Evolutionary conservation across 495 filamentous ascomycete genomes (phyloP), one percentile per base, ranked within the genome.

Genomic region (Choiromyces venosus): DNA sequence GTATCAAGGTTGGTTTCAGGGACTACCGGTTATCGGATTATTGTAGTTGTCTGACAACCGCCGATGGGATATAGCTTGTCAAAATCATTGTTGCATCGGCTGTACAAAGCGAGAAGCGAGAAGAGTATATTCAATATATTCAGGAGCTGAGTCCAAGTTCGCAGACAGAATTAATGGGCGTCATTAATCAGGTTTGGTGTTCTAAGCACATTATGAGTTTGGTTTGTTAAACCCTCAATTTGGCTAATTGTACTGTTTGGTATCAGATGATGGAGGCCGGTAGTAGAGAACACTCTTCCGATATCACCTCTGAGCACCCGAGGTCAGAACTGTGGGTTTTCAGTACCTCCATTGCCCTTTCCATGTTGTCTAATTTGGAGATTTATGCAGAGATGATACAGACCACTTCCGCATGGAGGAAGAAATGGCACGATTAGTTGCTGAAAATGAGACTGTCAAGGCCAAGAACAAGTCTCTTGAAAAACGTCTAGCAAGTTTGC

Each of bases 1-100:
- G 74, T 3, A 79, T 81, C 52, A 81, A 79, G 72, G 74, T 76
- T 44, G 37, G 70, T 38, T 38, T 37, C 19, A 25, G 33, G 35
- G 65, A 39, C 10, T 39, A 29, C 37, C 18, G 14, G 37, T 16
- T 33, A n/a, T 38, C 21, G 37, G 10, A 35, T 73, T 36, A 37
- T 21, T 25, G 33, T 21, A 21, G 29, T 21, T 18, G 56, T 12
- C 36, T 67, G 14, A 39, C n/a, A 29, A 29, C 36, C 14, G 33
- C 35, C 38, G 0, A 67, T 21, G 66, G 35, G 67, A 39, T 46
- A 35, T 67, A 76, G 77, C 74, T 81, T 21, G 74, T 78, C 67
- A 81, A 81, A 74, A 81, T 81, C 35, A 71, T 81, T 70, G 79
- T 81, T 38, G 79, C 80, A 25, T 77, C 80, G 38, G 80, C 80